Conservation (phyloP, 2,329 filamentous ascomycete species). For the Pseudogymnoascus sp. region DNA sequence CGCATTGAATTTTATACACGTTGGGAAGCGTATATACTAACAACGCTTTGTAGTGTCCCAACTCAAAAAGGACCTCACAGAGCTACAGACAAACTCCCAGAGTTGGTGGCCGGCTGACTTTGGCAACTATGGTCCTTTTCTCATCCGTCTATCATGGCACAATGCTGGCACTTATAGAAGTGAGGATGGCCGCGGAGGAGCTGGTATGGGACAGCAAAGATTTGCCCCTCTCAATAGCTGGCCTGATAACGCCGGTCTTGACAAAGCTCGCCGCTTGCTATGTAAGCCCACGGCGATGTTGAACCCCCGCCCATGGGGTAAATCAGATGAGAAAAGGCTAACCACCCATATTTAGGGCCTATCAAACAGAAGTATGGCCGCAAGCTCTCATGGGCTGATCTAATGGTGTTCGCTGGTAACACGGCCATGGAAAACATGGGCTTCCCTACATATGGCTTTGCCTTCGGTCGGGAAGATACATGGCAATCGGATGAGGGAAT, state of each 20-base stretch:
- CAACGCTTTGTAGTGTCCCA: slow-evolving; percentile 23
- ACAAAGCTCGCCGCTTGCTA: slow-evolving; percentile 52
- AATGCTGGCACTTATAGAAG: slow-evolving; percentile 52
- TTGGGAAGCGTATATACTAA: neutral
- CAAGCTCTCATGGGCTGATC: slow-evolving; percentile 54
- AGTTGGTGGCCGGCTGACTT: slow-evolving; percentile 55
- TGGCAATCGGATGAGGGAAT: slow-evolving; percentile 52
- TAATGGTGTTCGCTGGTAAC: slow-evolving; percentile 49
- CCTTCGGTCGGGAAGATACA: slow-evolving; percentile 47
- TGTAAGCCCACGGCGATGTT: slow-evolving; percentile 20
- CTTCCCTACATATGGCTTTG: slow-evolving; percentile 47
- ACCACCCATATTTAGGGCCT: slow-evolving; percentile 31
- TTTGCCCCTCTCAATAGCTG: slow-evolving; percentile 55
- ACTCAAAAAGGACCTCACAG: slow-evolving; percentile 48
- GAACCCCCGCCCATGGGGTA: neutral
- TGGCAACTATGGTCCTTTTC: slow-evolving; percentile 51
- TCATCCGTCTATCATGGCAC: slow-evolving; percentile 55
- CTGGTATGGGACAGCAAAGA: slow-evolving; percentile 50
- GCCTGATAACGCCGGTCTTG: slow-evolving; percentile 52
- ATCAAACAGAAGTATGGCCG: slow-evolving; percentile 56
- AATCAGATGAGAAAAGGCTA: neutral
- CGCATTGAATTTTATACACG: neutral
- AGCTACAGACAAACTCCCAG: slow-evolving; percentile 51
- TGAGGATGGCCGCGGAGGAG: slow-evolving; percentile 49
- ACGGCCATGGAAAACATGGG: slow-evolving; percentile 53